phyloP scores from a whole-genome alignment of 495 filamentous ascomycete genomes.

The Peziza echinospora region DNA sequence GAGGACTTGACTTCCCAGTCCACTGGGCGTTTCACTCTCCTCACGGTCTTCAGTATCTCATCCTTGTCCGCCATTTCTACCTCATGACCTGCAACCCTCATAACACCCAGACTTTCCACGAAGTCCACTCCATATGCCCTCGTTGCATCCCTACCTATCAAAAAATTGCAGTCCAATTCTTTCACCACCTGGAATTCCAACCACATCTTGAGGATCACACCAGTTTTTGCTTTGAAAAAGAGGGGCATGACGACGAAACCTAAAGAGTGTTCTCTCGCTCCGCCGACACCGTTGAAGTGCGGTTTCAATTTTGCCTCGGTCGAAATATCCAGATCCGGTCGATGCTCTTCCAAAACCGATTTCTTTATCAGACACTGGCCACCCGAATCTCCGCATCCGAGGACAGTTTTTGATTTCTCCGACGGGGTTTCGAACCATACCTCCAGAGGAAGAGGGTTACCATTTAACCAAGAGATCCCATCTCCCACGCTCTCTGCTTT shows the following conservation, averaged over 20 bases:
- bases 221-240: too few species aligned
- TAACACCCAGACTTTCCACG: not conserved
- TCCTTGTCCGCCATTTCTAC: not conserved
- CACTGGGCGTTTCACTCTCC: not conserved
- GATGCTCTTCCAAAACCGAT: too few species aligned
- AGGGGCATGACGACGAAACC: too few species aligned
- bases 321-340: too few species aligned
- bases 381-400: not conserved
- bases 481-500: not conserved
- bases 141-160: not conserved
- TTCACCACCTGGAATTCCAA: not conserved
- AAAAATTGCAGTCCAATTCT: not conserved
- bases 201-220: not conserved
- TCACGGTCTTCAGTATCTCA: not conserved
- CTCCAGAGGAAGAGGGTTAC: not conserved
- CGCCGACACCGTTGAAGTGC: too few species aligned
- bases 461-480: not conserved
- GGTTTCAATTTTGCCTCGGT: too few species aligned
- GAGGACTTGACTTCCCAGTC: not conserved
- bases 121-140: not conserved
- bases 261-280: too few species aligned
- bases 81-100: not conserved
- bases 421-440: not conserved
- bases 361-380: not conserved
- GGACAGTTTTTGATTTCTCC: not conserved